phyloP scores from a whole-genome alignment of 2,329 filamentous ascomycete genomes.

The Stromatinia cepivora region DNA sequence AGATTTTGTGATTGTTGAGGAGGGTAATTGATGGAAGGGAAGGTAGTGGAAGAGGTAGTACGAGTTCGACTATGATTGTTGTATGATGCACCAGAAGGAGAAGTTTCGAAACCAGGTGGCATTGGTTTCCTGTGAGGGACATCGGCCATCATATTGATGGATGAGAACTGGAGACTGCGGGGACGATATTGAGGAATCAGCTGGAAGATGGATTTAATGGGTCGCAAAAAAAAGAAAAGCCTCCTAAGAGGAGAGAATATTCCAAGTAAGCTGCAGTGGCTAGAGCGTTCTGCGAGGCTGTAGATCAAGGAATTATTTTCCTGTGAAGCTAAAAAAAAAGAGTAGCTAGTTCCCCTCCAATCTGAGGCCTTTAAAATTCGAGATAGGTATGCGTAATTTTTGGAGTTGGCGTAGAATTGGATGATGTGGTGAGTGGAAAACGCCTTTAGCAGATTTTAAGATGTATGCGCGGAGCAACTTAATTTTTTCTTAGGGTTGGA shows the following conservation, averaged over 20 bases:
- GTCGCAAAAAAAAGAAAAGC: slow-evolving; percentile 14
- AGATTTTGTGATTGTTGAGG: slow-evolving; percentile 12
- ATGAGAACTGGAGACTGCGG: slow-evolving; percentile 7
- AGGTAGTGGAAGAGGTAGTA: slow-evolving; percentile 43
- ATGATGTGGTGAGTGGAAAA: not conserved
- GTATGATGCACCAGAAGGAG: slow-evolving; percentile 30
- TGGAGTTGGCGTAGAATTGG: not conserved
- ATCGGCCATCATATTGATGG: slow-evolving; percentile 38
- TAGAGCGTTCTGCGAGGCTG: slow-evolving; percentile 16
- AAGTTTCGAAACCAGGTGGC: slow-evolving; percentile 34
- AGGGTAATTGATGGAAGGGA: slow-evolving; percentile 32
- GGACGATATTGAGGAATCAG: slow-evolving; percentile 11
- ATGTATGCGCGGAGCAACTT: not conserved
- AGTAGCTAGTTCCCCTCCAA: not conserved
- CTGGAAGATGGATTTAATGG: not conserved
- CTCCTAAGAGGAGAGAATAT: slow-evolving; percentile 11
- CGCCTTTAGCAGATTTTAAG: not conserved
- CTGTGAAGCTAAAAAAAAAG: not conserved
- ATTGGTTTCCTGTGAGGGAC: slow-evolving; percentile 38
- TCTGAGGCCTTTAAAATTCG: not conserved
- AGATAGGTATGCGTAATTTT: slow-evolving; percentile 6
- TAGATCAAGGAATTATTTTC: slow-evolving; percentile 10
- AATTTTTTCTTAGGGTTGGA: not conserved
- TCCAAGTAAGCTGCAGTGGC: slow-evolving; percentile 19
- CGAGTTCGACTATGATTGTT: slow-evolving; percentile 40